These are phyloP conservation scores for Schizochytrium sp. DNA, from an alignment of 108 stramenopile species.

Conservation along the genomic window DNA sequence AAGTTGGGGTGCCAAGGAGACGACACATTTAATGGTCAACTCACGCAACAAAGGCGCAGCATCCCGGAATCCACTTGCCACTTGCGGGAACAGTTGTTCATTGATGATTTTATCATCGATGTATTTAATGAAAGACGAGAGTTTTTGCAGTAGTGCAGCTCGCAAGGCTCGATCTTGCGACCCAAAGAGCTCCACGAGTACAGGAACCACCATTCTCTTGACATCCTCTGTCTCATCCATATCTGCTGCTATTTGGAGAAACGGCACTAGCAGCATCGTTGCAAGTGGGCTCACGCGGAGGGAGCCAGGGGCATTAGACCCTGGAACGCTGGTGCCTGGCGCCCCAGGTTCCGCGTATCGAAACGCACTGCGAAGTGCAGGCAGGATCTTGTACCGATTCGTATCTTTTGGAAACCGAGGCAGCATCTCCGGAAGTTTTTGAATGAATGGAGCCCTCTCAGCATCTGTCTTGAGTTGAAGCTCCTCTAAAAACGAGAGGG, in stretches of 20 bases:
- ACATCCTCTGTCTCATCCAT: slow-evolving; percentile 50
- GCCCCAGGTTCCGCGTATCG: not conserved
- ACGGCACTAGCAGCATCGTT: slow-evolving; percentile 35
- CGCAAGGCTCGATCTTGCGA: slow-evolving; percentile 46
- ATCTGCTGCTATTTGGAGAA: not conserved
- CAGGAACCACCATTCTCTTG: slow-evolving; percentile 21
- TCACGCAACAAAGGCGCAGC: slow-evolving; percentile 26
- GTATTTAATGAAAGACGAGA: slow-evolving; percentile 14
- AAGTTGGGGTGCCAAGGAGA: slow-evolving; percentile 12
- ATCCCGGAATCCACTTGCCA: slow-evolving; percentile 18
- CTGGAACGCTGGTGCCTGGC: not conserved
- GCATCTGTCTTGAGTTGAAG: slow-evolving; percentile 47
- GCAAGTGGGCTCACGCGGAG: slow-evolving; percentile 6
- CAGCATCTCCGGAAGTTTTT: slow-evolving; percentile 7
- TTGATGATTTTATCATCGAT: slow-evolving; percentile 33
- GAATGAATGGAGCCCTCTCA: slow-evolving; percentile 34
- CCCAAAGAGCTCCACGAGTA: not conserved
- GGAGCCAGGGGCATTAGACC: not conserved
- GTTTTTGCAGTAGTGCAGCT: slow-evolving; percentile 25
- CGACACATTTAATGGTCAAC: slow-evolving; percentile 5
- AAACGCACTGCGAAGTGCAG: not conserved
- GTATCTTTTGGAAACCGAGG: slow-evolving; percentile 21
- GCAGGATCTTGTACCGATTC: slow-evolving; percentile 46
- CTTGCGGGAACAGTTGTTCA: slow-evolving; percentile 23
- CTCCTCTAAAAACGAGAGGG: slow-evolving; percentile 44